Conservation (phyloP, 805 yeast species). For the Komagataella pseudopastoris region DNA sequence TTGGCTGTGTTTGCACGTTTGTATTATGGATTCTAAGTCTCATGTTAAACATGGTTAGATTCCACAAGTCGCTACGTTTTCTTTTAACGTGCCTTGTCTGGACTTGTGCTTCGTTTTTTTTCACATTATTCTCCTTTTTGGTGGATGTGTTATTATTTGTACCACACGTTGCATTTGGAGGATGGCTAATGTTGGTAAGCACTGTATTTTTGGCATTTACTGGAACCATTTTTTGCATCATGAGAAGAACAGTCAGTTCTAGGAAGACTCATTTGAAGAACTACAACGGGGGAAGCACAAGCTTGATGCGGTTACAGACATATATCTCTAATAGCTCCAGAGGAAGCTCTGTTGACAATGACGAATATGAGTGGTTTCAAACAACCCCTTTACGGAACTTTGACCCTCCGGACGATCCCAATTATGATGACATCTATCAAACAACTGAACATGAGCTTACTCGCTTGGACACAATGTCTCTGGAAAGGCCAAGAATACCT, state of each 20-base stretch:
- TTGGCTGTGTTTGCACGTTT: slow-evolving; percentile 42
- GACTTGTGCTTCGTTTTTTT: slow-evolving; percentile 55
- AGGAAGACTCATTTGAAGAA: slow-evolving; percentile 13
- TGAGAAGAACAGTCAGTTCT: slow-evolving; percentile 53
- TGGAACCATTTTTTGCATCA: slow-evolving; percentile 55
- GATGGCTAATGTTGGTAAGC: slow-evolving; percentile 71
- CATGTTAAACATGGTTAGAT: slow-evolving; percentile 22
- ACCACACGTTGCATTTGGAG: slow-evolving; percentile 66
- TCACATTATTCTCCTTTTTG: slow-evolving; percentile 60
- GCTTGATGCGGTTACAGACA: background rate
- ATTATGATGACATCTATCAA: background rate
- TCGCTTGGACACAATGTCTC: background rate
- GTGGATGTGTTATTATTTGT: slow-evolving; percentile 73
- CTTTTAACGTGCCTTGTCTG: slow-evolving; percentile 40
- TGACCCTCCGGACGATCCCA: background rate
- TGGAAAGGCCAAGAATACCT: background rate
- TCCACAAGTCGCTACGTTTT: slow-evolving; percentile 21
- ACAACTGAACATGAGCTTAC: background rate
- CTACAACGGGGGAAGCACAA: background rate
- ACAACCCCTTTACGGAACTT: background rate
- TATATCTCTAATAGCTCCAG: background rate
- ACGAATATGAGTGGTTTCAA: background rate
- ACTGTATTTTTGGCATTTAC: slow-evolving; percentile 51
- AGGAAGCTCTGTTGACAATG: background rate
- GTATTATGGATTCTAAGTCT: slow-evolving; percentile 27